A percentile compares a stretch with the other conserved stretches of the same genome.
Conservation (phyloP, 2,329 filamentous ascomycete genomes). For the Elsinoe ampelina region DNA sequence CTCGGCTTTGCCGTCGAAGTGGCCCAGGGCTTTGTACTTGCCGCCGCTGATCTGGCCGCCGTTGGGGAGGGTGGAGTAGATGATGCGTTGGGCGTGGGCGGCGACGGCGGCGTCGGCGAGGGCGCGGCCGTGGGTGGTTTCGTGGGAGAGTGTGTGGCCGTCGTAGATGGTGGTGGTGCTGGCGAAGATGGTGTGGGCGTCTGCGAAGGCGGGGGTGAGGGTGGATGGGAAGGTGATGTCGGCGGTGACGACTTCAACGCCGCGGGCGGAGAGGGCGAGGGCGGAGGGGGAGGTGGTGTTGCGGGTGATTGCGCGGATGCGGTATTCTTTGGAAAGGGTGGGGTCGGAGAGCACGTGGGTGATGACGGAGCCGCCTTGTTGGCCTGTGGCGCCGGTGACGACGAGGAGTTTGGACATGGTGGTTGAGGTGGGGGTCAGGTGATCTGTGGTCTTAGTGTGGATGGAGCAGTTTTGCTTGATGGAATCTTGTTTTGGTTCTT, state of each 20-base stretch:
- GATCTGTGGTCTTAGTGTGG: too few relatives aligned
- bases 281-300: slow-evolving; percentile 36
- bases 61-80: slow-evolving; percentile 29
- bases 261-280: slow-evolving; percentile 36
- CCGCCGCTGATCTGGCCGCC: slow-evolving; percentile 25
- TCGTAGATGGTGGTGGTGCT: slow-evolving; percentile 45
- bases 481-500: too few relatives aligned
- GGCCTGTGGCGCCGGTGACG: slow-evolving; percentile 51
- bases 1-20: slow-evolving; percentile 32
- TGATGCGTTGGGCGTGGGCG: slow-evolving; percentile 30
- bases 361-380: slow-evolving; percentile 51
- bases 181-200: slow-evolving; percentile 42
- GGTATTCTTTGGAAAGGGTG: slow-evolving; percentile 39
- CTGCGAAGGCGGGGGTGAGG: slow-evolving; percentile 37
- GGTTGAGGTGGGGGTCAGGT: too few relatives aligned
- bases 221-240: slow-evolving; percentile 42
- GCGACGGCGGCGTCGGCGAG: slow-evolving; percentile 26
- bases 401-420: slow-evolving; percentile 38
- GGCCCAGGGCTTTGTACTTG: slow-evolving; percentile 25
- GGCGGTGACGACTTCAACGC: slow-evolving; percentile 45
- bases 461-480: neutral
- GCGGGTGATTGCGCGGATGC: slow-evolving; percentile 49
- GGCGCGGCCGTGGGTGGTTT: slow-evolving; percentile 27
- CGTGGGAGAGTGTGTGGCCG: slow-evolving; percentile 23
- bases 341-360: slow-evolving; percentile 34